Conservation (phyloP, 805 yeast genomes). For the Pichia thaimueangensis region DNA sequence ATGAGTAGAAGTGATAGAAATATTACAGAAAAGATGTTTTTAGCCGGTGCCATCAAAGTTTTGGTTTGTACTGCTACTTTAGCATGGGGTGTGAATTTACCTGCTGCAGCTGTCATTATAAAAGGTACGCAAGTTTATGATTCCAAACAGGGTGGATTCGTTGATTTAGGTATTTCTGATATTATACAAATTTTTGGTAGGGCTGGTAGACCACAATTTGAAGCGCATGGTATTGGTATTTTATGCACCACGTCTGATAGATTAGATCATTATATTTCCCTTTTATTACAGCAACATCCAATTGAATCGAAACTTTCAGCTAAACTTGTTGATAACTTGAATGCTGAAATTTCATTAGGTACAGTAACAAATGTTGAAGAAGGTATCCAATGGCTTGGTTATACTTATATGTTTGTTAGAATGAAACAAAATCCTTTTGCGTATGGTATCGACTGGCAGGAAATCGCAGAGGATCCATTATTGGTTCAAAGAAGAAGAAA, state of each 20-base stretch:
- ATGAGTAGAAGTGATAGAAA: constrained; percentile 88
- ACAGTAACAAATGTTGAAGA: constrained; percentile 92
- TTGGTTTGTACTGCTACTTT: constrained; percentile 94
- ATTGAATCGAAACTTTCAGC: constrained; percentile 79
- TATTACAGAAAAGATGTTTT: constrained; percentile 80
- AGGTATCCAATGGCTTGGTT: constrained; percentile 96
- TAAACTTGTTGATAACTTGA: constrained; percentile 82
- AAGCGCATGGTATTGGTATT: constrained; percentile 86
- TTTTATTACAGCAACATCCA: constrained; percentile 91
- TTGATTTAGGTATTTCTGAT: constrained; percentile 91
- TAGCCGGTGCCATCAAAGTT: constrained; percentile 79
- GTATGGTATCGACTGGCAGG: constrained; percentile 87
- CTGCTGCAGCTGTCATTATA: constrained; percentile 94
- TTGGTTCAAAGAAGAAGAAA: constrained; percentile 66
- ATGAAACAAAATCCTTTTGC: constrained; percentile 93
- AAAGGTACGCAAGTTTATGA: constrained; percentile 97
- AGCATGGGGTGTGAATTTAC: constrained; percentile 99
- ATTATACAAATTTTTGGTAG: constrained; percentile 98
- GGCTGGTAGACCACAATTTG: constrained; percentile 98
- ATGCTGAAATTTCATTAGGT: constrained; percentile 94
- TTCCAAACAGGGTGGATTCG: constrained; percentile 88
- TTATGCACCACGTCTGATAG: constrained; percentile 77
- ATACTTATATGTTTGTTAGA: constrained; percentile 87
- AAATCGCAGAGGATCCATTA: constrained; percentile 74
- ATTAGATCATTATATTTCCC: constrained; percentile 80